phyloP scores from a whole-genome alignment of 495 filamentous ascomycete genomes.

The Aspergillus nanangensis region DNA sequence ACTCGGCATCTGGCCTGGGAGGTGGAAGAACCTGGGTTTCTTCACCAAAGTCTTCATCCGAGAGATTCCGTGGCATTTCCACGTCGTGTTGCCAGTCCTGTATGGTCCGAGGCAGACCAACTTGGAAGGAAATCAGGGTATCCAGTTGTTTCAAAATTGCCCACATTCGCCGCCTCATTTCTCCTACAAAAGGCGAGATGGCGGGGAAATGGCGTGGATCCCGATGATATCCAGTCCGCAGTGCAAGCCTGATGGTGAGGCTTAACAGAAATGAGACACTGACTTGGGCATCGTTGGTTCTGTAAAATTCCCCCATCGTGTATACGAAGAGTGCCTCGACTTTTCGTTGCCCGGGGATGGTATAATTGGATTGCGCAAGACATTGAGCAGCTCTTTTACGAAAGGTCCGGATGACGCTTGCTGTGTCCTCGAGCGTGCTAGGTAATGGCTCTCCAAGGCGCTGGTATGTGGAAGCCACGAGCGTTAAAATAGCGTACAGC shows the following conservation, averaged over 20 bases:
- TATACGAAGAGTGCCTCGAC: slow-evolving; percentile 37
- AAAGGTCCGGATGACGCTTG: slow-evolving; percentile 6
- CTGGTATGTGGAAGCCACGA: slow-evolving; percentile 25
- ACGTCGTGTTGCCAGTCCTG: slow-evolving; percentile 42
- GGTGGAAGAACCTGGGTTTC: slow-evolving; percentile 30
- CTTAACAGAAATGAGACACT: slow-evolving; percentile 34
- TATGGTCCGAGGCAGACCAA: slow-evolving; percentile 41
- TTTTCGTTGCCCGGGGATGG: slow-evolving; percentile 26
- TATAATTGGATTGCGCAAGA: slow-evolving; percentile 31
- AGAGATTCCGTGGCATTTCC: slow-evolving; percentile 35
- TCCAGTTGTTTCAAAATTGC: slow-evolving; percentile 35
- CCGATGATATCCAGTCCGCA: slow-evolving; percentile 45
- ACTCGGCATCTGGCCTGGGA: slow-evolving; percentile 28
- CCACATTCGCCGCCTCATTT: slow-evolving; percentile 45
- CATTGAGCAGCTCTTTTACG: slow-evolving; percentile 27
- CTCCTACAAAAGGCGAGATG: slow-evolving; percentile 35
- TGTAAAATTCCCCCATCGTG: slow-evolving; percentile 31
- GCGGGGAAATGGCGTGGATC: slow-evolving; percentile 34
- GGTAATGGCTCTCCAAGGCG: slow-evolving; percentile 27
- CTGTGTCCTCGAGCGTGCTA: not conserved
- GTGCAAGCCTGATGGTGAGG: slow-evolving; percentile 34
- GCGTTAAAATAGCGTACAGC: slow-evolving; percentile 30
- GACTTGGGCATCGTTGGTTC: slow-evolving; percentile 29
- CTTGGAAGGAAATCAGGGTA: slow-evolving; percentile 38
- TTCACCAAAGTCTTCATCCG: slow-evolving; percentile 41